These are phyloP conservation scores for Aurantiochytrium sp. DNA, from an alignment of 108 stramenopile species.

Conservation along the genomic window DNA sequence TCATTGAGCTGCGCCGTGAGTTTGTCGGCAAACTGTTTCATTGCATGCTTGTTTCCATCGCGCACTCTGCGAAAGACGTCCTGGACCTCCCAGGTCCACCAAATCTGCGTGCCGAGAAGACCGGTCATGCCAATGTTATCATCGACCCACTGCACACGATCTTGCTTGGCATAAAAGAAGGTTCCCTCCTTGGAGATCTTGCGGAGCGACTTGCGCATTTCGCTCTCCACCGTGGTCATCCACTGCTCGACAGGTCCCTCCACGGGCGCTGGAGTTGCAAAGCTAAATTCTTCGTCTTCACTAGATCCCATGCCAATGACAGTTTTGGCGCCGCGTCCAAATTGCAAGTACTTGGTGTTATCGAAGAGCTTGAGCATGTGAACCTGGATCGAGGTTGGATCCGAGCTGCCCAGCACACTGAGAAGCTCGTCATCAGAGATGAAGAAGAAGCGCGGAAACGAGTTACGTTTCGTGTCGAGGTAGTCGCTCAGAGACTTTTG, in stretches of 20 bases:
- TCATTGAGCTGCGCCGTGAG: conserved; percentile 57
- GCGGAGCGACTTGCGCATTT: conserved; percentile 44
- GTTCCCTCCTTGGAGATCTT: conserved; percentile 58
- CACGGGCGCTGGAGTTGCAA: conserved; percentile 28
- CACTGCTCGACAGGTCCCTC: conserved; percentile 63
- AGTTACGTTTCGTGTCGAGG: conserved; percentile 58
- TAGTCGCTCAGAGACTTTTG: conserved; percentile 60
- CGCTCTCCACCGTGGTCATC: conserved; percentile 55
- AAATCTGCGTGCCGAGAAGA: conserved; percentile 56
- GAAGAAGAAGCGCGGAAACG: conserved; percentile 67
- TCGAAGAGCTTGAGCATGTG: conserved; percentile 66
- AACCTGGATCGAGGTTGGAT: conserved; percentile 58
- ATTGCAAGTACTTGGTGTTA: conserved; percentile 53
- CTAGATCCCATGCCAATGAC: conserved; percentile 46
- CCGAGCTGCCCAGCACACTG: conserved; percentile 51
- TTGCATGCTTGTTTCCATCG: conserved; percentile 59
- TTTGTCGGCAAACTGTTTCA: conserved; percentile 58
- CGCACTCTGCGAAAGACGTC: conserved; percentile 51
- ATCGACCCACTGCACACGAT: conserved; percentile 53
- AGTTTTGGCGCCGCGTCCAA: conserved; percentile 42
- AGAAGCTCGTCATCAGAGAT: conserved; percentile 67
- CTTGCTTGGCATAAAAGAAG: conserved; percentile 48
- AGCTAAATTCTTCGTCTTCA: conserved; percentile 52
- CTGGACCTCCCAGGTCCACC: conserved; percentile 61
- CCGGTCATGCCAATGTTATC: conserved; percentile 55